Conservation (phyloP, 495 filamentous ascomycete genomes). For the Tirmania nivea region DNA sequence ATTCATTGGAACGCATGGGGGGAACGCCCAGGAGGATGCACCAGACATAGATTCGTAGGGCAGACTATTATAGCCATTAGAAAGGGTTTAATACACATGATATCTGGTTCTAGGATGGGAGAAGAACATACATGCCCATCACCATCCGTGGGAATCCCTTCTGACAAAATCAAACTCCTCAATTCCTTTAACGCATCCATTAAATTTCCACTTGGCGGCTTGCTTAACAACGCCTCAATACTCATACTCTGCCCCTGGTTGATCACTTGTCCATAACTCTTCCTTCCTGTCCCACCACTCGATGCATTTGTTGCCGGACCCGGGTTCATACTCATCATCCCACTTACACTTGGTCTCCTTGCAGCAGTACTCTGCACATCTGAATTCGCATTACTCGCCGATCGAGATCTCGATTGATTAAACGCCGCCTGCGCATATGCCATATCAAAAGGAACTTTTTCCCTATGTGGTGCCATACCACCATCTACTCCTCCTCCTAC, state of each 20-base stretch:
- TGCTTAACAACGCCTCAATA: slow-evolving; percentile 17
- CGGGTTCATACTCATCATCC: too few relatives aligned
- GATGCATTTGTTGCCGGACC: neutral
- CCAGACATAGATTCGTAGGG: slow-evolving; percentile 87
- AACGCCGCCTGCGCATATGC: too few relatives aligned
- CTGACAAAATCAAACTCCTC: slow-evolving; percentile 15
- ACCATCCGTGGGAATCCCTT: slow-evolving; percentile 15
- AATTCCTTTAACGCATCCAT: slow-evolving; percentile 15
- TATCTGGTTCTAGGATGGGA: slow-evolving; percentile 1
- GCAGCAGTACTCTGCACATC: neutral
- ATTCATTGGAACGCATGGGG: slow-evolving; percentile 61
- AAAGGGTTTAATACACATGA: neutral
- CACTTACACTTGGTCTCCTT: neutral
- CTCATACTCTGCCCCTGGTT: slow-evolving; percentile 8
- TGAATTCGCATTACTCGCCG: neutral
- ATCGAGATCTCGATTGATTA: neutral
- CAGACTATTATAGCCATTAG: slow-evolving; percentile 36
- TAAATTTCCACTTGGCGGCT: slow-evolving; percentile 13
- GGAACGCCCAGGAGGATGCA: slow-evolving; percentile 71
- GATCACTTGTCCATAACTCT: neutral
- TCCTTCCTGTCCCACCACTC: neutral
- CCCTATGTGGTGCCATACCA: too few relatives aligned
- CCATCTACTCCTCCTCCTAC: too few relatives aligned
- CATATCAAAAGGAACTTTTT: too few relatives aligned
- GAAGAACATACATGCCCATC: slow-evolving; percentile 17